These are phyloP conservation scores for Salvia splendens DNA, from an alignment of 257 asterid species.

Conservation along the genomic window DNA sequence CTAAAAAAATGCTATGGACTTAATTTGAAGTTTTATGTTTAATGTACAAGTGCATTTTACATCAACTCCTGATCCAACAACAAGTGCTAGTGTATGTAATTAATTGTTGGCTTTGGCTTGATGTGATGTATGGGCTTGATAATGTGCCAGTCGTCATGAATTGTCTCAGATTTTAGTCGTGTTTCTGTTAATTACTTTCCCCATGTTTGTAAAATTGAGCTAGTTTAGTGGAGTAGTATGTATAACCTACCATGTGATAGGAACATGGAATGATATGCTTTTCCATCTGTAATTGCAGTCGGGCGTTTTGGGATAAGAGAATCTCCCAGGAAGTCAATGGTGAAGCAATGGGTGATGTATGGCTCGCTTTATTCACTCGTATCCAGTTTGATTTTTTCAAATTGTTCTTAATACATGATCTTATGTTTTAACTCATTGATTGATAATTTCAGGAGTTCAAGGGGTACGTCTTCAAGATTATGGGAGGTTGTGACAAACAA, in stretches of 20 bases:
- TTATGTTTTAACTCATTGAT: background rate
- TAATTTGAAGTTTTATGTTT: no score
- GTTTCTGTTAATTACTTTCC: background rate
- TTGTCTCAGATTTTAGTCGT: background rate
- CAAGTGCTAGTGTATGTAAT: background rate
- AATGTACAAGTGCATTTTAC: background rate
- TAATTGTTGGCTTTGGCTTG: background rate
- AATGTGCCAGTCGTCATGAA: background rate
- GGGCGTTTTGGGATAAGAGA: slow-evolving; percentile 53
- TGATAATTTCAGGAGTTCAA: slow-evolving; percentile 49
- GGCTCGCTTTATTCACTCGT: background rate
- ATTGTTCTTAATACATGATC: background rate
- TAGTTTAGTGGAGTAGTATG: background rate
- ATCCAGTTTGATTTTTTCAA: background rate
- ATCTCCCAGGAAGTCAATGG: slow-evolving; percentile 58
- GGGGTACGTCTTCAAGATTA: slow-evolving; percentile 58
- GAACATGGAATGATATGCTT: no score
- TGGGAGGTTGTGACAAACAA: slow-evolving; percentile 69
- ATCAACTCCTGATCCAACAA: background rate
- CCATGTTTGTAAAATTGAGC: background rate
- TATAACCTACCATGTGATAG: background rate
- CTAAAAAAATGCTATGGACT: no score
- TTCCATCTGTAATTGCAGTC: slow-evolving; percentile 35
- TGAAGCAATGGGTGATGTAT: slow-evolving; percentile 59
- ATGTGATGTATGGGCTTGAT: background rate